Evolutionary conservation across 495 filamentous ascomycete genomes (phyloP), one percentile per base, ranked within the genome.

Genomic region (Penicillium flavigenum): DNA sequence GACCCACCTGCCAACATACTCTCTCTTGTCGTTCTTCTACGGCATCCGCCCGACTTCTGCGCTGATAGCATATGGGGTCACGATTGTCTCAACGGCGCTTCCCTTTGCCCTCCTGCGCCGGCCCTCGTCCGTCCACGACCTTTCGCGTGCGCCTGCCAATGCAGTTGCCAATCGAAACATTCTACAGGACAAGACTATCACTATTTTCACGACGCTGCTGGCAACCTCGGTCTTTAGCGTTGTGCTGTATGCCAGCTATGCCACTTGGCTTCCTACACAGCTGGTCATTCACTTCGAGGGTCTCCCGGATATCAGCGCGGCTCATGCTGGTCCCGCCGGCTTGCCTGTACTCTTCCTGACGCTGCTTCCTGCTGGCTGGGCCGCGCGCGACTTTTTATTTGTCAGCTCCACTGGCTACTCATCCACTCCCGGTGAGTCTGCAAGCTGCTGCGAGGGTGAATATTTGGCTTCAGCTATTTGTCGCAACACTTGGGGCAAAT

Each of bases 1-100:
- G 5, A 84, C 87, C 24, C 85, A 89, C 69, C 78, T 86, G 11
- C 91, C 91, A 32, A 81, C 80, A 49, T 81, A 84, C 60, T 85
- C 84, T 58, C 85, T 96, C 45, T 75, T 92, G 34, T 76, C 75
- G 26, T 82, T 81, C 61, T 95, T 92, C 79, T 96, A 93, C 78
- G 66, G 72, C 16, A 76, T 92, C 52, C 79, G 82, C 6, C 75
- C 81, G 9, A 72, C 70, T 46, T 85, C 88, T 9, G 71, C 84
- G 19, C 61, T 81, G 41, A 66, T 77, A 17, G 81, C 81, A 27
- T 81, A 88, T 54, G 62, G 66, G 9, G 86, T 91, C 60, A 87
- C 90, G 54, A 67, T 88, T 46, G 60, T 86, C 60, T 81, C 89
- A 8, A 83, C 81, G 20, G 83, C 81, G 46, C 64, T 90, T 41